phyloP scores from a whole-genome alignment of 1,284 basidiomycete genomes.

The Trametes pubescens region DNA sequence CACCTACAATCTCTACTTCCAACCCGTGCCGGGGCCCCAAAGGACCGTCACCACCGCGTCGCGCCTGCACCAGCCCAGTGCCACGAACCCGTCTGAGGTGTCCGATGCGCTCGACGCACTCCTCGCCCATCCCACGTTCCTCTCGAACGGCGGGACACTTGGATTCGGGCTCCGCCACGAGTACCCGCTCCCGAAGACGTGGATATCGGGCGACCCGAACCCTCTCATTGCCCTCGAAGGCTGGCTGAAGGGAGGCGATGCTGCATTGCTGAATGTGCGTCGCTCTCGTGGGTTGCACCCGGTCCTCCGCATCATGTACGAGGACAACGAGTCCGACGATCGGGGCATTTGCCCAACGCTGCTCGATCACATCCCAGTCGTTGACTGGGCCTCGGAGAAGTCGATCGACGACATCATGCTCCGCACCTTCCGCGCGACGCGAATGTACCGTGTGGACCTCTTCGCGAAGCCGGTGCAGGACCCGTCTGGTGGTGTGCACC shows the following conservation, averaged over 20 bases:
- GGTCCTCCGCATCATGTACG: neutral
- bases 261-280: constrained; percentile 22
- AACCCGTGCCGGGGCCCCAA: neutral
- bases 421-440: neutral
- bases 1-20: constrained; percentile 49
- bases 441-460: neutral
- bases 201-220: constrained; percentile 3
- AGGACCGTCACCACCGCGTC: neutral
- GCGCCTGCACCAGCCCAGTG: constrained; percentile 12
- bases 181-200: constrained; percentile 41
- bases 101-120: constrained; percentile 30
- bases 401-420: neutral
- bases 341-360: neutral
- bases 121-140: constrained; percentile 40
- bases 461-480: neutral
- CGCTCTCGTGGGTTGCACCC: neutral
- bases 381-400: neutral
- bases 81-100: constrained; percentile 13
- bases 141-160: constrained; percentile 46
- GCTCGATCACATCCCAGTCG: neutral
- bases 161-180: constrained; percentile 49
- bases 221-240: constrained; percentile 15
- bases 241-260: constrained; percentile 34
- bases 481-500: neutral
- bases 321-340: neutral